phyloP scores from a whole-genome alignment of 1,284 basidiomycete species.

The Apiotrichum porosum region DNA sequence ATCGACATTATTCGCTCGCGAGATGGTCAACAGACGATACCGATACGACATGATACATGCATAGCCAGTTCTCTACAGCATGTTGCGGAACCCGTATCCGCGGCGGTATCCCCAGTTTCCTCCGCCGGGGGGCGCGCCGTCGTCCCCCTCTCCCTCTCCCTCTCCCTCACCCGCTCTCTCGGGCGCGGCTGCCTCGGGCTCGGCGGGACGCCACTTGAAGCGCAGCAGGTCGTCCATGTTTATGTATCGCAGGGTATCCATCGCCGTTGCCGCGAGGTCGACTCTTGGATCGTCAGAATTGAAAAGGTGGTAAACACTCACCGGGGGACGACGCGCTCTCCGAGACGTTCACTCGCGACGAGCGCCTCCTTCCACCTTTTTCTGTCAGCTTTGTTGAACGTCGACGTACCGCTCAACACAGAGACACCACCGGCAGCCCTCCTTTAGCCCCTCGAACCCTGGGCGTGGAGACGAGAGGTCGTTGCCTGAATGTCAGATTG shows the following conservation, averaged over 20 bases:
- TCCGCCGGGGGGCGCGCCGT: not conserved
- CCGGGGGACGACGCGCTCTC: conserved; percentile 41
- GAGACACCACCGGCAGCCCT: conserved; percentile 47
- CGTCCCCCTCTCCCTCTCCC: too few species aligned
- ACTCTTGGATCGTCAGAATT: too few species aligned
- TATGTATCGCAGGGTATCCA: conserved; percentile 34
- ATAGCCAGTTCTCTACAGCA: too few species aligned
- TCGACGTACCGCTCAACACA: conserved; percentile 39
- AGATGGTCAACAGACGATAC: too few species aligned
- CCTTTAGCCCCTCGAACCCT: conserved; percentile 37
- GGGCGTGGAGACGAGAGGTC: conserved; percentile 37
- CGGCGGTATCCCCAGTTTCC: not conserved
- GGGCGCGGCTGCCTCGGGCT: too few species aligned
- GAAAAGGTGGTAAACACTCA: too few species aligned
- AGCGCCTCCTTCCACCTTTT: conserved; percentile 49
- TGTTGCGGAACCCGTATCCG: not conserved
- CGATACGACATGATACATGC: too few species aligned
- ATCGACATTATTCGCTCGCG: too few species aligned
- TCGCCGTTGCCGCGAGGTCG: conserved; percentile 38
- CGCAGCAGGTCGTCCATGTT: conserved; percentile 37
- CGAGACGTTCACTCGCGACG: conserved; percentile 33
- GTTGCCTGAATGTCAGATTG: too few species aligned
- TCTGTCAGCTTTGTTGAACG: too few species aligned
- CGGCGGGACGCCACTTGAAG: too few species aligned
- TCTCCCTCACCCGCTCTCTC: too few species aligned